Conservation (phyloP, 257 asterid species). For the Thymus quinquecostatus region DNA sequence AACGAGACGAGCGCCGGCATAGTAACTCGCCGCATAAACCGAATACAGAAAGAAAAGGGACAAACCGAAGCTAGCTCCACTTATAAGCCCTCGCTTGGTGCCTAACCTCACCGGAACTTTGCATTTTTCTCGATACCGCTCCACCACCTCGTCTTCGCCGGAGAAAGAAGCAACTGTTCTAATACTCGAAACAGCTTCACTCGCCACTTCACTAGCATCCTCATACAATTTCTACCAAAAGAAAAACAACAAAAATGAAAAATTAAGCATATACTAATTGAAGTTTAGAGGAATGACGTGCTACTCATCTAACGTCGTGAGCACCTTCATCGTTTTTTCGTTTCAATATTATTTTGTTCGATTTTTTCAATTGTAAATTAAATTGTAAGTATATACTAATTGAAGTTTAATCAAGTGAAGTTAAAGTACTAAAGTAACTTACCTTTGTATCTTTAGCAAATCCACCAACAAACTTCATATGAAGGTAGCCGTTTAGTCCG, state of each 20-base stretch:
- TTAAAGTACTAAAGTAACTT: background rate
- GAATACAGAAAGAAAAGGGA: slow-evolving; percentile 52
- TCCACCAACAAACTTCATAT: slow-evolving; percentile 51
- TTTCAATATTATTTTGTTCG: no score
- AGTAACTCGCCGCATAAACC: slow-evolving; percentile 59
- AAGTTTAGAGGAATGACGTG: no score
- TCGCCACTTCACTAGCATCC: slow-evolving; percentile 68
- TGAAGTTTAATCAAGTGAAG: background rate
- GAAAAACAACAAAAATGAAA: background rate
- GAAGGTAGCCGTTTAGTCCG: slow-evolving; percentile 64
- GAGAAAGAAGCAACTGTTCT: slow-evolving; percentile 72
- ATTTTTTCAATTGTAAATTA: no score
- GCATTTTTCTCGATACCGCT: slow-evolving; percentile 53
- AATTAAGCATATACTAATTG: background rate
- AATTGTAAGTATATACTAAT: background rate
- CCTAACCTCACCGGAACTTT: slow-evolving; percentile 50
- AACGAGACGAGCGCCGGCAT: slow-evolving; percentile 67
- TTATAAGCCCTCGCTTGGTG: slow-evolving; percentile 45
- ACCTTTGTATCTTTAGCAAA: slow-evolving; percentile 68
- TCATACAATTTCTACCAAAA: slow-evolving; percentile 52
- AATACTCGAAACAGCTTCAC: slow-evolving; percentile 67
- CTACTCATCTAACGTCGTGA: no score
- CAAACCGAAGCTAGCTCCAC: slow-evolving; percentile 57
- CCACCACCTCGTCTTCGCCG: slow-evolving; percentile 60
- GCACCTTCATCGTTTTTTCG: no score